Conservation (phyloP, 768 basidiomycete species). For the Boletus rubescentipes region DNA sequence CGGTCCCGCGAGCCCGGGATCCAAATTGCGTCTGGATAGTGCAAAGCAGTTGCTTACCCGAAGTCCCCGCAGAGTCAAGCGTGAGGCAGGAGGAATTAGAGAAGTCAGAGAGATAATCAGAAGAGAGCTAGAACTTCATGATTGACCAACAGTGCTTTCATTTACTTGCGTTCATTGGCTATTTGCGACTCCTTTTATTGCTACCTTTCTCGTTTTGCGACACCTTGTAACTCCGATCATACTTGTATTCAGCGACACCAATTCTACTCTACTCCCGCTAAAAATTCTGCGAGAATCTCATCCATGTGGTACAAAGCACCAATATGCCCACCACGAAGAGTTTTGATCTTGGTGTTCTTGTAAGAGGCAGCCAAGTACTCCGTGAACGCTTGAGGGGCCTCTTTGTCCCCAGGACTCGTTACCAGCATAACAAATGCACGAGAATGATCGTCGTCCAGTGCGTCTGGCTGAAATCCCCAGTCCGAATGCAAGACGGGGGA, state of each 20-base stretch:
- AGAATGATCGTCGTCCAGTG: slow-evolving; percentile 45
- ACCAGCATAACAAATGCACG: slow-evolving; percentile 47
- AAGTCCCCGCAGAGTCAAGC: slow-evolving; percentile 71
- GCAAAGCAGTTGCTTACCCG: slow-evolving; percentile 60
- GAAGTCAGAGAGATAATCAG: slow-evolving; percentile 82
- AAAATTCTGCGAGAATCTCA: slow-evolving; percentile 42
- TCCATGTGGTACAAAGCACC: slow-evolving; percentile 45
- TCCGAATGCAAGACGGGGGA: slow-evolving; percentile 45
- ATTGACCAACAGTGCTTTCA: slow-evolving; percentile 38
- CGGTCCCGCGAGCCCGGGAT: slow-evolving; percentile 49
- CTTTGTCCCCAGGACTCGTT: slow-evolving; percentile 41
- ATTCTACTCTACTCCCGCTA: slow-evolving; percentile 17
- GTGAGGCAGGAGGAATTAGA: slow-evolving; percentile 70
- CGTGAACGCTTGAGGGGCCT: slow-evolving; percentile 43
- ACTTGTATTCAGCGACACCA: background rate
- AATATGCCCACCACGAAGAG: slow-evolving; percentile 51
- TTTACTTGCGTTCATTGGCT: slow-evolving; percentile 19
- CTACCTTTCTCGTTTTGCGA: slow-evolving; percentile 13
- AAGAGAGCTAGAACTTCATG: slow-evolving; percentile 70
- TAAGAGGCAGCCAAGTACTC: slow-evolving; percentile 50
- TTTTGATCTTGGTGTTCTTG: slow-evolving; percentile 41
- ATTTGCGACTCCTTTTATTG: slow-evolving; percentile 20
- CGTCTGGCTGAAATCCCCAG: slow-evolving; percentile 48
- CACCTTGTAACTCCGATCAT: slow-evolving; percentile 10
- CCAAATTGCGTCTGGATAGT: slow-evolving; percentile 53